These are phyloP conservation scores for Phytophthora boehmeriae DNA, from an alignment of 352 stramenopile species.

Conservation along the genomic window DNA sequence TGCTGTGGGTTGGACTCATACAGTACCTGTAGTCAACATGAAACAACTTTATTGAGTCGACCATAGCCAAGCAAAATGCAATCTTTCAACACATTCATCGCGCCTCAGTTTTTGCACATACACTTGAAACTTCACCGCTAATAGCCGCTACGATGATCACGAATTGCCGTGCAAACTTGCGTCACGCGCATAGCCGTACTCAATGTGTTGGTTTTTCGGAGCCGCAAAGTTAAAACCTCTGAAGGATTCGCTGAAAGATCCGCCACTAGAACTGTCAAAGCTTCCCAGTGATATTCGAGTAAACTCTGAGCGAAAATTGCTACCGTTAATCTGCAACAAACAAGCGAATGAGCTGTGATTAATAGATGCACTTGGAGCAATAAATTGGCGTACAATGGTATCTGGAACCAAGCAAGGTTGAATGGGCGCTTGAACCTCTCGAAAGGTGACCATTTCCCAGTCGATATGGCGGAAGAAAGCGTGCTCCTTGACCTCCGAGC, in stretches of 20 bases:
- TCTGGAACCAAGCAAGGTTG: slow-evolving; percentile 56
- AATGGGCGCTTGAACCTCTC: slow-evolving; percentile 64
- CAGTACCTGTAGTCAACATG: neutral
- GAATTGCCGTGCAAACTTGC: slow-evolving; percentile 10
- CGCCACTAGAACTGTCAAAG: slow-evolving; percentile 33
- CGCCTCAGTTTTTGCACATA: no score
- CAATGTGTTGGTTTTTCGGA: slow-evolving; percentile 47
- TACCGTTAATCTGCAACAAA: slow-evolving; percentile 35
- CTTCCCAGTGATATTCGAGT: slow-evolving; percentile 63
- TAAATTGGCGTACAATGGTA: slow-evolving; percentile 46
- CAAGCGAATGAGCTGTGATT: neutral
- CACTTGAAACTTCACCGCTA: no score
- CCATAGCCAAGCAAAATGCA: neutral
- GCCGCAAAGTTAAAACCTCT: slow-evolving; percentile 89
- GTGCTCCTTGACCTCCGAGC: slow-evolving; percentile 62
- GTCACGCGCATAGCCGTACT: slow-evolving; percentile 63
- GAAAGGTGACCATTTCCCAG: slow-evolving; percentile 71
- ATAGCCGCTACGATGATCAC: neutral
- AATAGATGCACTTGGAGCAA: neutral
- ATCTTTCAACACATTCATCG: no score
- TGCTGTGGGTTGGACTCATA: neutral
- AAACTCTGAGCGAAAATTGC: slow-evolving; percentile 90
- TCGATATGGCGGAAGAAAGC: slow-evolving; percentile 69
- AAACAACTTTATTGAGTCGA: neutral
- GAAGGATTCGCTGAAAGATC: slow-evolving; percentile 72